Evolutionary conservation across 495 filamentous ascomycete genomes (phyloP), one percentile per base, ranked within the genome.

Genomic region (Cryomyces antarcticus): DNA sequence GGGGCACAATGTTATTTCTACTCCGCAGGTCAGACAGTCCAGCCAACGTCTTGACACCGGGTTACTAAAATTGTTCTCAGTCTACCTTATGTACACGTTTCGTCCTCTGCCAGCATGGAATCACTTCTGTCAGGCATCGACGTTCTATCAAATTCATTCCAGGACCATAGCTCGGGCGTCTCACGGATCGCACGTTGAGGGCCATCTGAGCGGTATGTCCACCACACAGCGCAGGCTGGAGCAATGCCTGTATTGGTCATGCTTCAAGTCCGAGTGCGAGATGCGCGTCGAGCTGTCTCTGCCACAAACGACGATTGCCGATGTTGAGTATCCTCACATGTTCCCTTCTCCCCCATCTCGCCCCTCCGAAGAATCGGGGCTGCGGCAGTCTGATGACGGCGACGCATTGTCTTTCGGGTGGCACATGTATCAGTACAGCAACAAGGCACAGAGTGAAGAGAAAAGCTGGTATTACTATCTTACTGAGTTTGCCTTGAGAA

Each of bases 221-320:
- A 12, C 12, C 9, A 43, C 30, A 28, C 41, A 12, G 11, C 41
- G 38, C 10, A 42, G 47, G 4, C 37, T 53, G 9, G 55, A 58
- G 35, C 49, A 57, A 29, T 46, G 47, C 11, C 38, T 58, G 13
- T 58, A 57, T 36, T 60, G 57, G 57, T 51, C 51, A n/a, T 57
- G 55, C 38, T 57, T 54, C 40, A 60, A 60, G 33, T 57, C 53
- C 3, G 57, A 60, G 42, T 43, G 52, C 34, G 57, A 60, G 40
- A 45, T 60, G 10, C 55, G 53, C 4, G 43, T 48, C 0, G 56
- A 57, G 31, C 37, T 55, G 5, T 37, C 45, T 2, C 39, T 58
- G 5, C 51, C 55, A 4, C 48, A 53, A 28, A 49, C 48, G 13
- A 42, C 34, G 1, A 24, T 56, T 4, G 40, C 52, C 0, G 41